phyloP scores from a whole-genome alignment of 306 rosid genomes.

The Erythrophleum fordii region DNA sequence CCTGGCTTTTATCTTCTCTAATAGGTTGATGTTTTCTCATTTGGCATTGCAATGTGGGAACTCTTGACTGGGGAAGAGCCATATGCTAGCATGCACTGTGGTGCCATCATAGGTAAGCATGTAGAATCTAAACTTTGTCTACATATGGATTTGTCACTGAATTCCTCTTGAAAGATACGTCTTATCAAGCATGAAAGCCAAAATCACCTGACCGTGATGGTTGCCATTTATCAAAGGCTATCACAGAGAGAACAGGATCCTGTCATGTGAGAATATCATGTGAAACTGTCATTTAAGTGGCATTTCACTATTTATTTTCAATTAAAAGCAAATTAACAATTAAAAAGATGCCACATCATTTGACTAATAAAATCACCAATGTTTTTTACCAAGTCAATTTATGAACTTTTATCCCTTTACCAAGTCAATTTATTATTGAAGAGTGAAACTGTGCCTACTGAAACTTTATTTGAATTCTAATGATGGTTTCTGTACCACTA shows the following conservation, averaged over 20 bases:
- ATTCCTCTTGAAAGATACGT: background rate
- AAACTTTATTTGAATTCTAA: constrained; percentile 26
- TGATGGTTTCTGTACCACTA: constrained; percentile 27
- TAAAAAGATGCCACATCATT: background rate
- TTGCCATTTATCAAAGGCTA: background rate
- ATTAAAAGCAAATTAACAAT: no score
- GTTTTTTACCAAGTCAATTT: background rate
- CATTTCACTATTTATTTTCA: no score
- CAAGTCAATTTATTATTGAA: background rate
- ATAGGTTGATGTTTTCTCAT: constrained; percentile 93
- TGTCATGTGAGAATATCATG: no score
- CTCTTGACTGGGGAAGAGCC: constrained; percentile 96
- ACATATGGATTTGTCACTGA: constrained; percentile 1
- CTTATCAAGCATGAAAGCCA: constrained; percentile 18
- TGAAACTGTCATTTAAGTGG: no score
- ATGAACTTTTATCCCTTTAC: background rate
- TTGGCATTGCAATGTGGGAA: constrained; percentile 96
- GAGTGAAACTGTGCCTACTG: background rate
- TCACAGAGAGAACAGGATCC: no score
- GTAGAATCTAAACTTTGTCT: background rate
- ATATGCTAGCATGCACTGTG: constrained; percentile 92
- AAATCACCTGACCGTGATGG: background rate
- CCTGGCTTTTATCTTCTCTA: constrained; percentile 16
- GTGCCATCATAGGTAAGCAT: constrained; percentile 83
- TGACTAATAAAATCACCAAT: background rate